Evolutionary conservation across 2,329 filamentous ascomycete species (phyloP).

Genomic region (Macrophomina tecta): DNA sequence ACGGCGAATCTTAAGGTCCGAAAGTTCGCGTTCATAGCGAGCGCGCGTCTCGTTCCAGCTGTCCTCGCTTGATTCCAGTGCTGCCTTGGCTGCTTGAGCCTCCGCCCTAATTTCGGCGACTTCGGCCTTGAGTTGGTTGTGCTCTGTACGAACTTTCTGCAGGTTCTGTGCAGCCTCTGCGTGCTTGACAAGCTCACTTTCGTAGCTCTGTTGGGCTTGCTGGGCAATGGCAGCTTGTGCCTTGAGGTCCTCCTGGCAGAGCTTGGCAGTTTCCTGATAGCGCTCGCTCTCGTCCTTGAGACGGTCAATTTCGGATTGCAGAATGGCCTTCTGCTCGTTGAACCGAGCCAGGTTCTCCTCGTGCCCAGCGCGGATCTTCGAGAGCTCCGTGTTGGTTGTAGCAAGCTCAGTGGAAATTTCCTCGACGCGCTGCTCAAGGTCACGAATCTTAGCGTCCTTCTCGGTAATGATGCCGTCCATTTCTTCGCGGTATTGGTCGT

Average conservation of each 20-base stretch:
- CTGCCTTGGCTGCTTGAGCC: constrained; percentile 82
- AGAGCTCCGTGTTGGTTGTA: constrained; percentile 81
- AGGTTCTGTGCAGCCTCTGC: constrained; percentile 90
- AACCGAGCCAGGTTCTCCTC: constrained; percentile 72
- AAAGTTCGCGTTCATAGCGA: constrained; percentile 81
- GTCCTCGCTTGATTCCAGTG: constrained; percentile 78
- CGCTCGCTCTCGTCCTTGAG: constrained; percentile 85
- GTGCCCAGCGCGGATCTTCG: constrained; percentile 78
- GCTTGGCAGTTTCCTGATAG: constrained; percentile 78
- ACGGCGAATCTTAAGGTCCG: constrained; percentile 76
- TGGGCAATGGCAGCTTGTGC: constrained; percentile 92
- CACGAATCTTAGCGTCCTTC: constrained; percentile 79
- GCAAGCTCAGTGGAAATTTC: constrained; percentile 84
- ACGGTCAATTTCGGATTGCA: constrained; percentile 79
- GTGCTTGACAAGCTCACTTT: constrained; percentile 92
- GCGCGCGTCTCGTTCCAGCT: constrained; percentile 86
- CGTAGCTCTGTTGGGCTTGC: constrained; percentile 93
- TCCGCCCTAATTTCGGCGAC: constrained; percentile 77
- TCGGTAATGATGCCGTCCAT: constrained; percentile 76
- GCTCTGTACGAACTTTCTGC: constrained; percentile 77
- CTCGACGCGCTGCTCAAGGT: constrained; percentile 82
- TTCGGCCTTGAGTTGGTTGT: constrained; percentile 82
- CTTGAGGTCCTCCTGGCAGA: constrained; percentile 89
- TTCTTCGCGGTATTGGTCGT: constrained; percentile 88
- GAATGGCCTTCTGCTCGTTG: constrained; percentile 80